A percentile compares a stretch with the other conserved stretches of the same genome.
Evolutionary conservation across 805 yeast species (phyloP).

Genomic region (Nakazawaea peltata): DNA sequence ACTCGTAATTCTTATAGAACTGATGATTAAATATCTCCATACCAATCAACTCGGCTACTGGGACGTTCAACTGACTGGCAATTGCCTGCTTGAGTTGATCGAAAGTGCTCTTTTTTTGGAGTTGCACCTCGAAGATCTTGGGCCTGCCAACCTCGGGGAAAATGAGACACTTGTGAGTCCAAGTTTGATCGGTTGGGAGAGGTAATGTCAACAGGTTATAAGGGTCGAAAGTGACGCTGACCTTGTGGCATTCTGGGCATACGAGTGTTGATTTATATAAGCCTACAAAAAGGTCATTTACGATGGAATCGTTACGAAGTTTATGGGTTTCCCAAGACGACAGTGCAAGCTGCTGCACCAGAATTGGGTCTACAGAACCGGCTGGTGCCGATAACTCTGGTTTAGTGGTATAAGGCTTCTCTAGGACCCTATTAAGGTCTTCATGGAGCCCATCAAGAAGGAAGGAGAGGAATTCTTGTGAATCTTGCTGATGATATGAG

Average conservation of each 20-base stretch:
- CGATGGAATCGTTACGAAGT: slow-evolving; percentile 74
- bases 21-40: slow-evolving; percentile 60
- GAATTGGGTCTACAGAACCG: slow-evolving; percentile 42
- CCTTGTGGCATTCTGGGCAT: slow-evolving; percentile 77
- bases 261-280: slow-evolving; percentile 81
- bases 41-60: slow-evolving; percentile 34
- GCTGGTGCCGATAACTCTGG: slow-evolving; percentile 73
- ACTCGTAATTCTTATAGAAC: slow-evolving; percentile 63
- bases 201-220: slow-evolving; percentile 87
- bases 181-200: slow-evolving; percentile 64
- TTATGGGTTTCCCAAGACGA: slow-evolving; percentile 78
- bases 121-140: slow-evolving; percentile 57
- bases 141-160: slow-evolving; percentile 52
- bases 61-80: slow-evolving; percentile 33
- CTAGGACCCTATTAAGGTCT: slow-evolving; percentile 73
- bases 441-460: slow-evolving; percentile 86
- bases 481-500: slow-evolving; percentile 84
- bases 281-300: slow-evolving; percentile 84
- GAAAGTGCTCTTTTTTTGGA: slow-evolving; percentile 57
- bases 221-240: slow-evolving; percentile 90
- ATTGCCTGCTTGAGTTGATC: slow-evolving; percentile 57
- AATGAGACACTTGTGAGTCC: slow-evolving; percentile 60
- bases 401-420: slow-evolving; percentile 83
- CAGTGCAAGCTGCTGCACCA: slow-evolving; percentile 56
- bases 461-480: slow-evolving; percentile 88